A percentile compares a stretch with the other conserved stretches of the same genome.
These are phyloP conservation scores for Yamadazyma spencermartinsiae DNA, from an alignment of 1,139 yeast genomes.

Conservation along the genomic window DNA sequence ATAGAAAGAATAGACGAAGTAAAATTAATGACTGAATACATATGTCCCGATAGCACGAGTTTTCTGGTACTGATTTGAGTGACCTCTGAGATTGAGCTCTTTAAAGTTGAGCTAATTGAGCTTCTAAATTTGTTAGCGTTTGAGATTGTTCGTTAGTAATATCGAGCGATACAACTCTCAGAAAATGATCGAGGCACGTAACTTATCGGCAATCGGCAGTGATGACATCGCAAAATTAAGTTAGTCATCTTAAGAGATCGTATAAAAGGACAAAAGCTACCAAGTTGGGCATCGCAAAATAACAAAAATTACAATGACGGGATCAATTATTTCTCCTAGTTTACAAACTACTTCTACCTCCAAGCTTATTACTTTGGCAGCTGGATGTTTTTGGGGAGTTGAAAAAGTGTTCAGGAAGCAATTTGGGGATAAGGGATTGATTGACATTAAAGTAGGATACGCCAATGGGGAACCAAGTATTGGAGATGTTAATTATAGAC, in stretches of 20 bases:
- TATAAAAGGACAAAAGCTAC: background rate
- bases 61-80: too few species aligned
- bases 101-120: too few species aligned
- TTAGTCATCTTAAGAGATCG: background rate
- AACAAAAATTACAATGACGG: conserved; percentile 8
- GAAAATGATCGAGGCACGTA: too few species aligned
- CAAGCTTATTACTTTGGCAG: conserved; percentile 63
- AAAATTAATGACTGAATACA: too few species aligned
- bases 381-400: conserved; percentile 96
- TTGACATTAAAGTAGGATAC: conserved; percentile 84
- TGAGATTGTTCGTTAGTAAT: too few species aligned
- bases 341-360: conserved; percentile 39
- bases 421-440: conserved; percentile 59
- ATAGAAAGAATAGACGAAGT: background rate
- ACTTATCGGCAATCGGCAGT: too few species aligned
- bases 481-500: conserved; percentile 64
- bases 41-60: too few species aligned
- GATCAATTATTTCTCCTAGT: conserved; percentile 34
- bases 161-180: too few species aligned
- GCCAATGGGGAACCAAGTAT: conserved; percentile 66
- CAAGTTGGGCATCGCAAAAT: too few species aligned
- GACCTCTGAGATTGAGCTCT: too few species aligned
- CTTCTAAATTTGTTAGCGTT: too few species aligned
- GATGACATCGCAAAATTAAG: too few species aligned
- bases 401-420: conserved; percentile 79